Evolutionary conservation across 164 flowering plant genomes (phyloP).

Genomic region (Annona squamosa): DNA sequence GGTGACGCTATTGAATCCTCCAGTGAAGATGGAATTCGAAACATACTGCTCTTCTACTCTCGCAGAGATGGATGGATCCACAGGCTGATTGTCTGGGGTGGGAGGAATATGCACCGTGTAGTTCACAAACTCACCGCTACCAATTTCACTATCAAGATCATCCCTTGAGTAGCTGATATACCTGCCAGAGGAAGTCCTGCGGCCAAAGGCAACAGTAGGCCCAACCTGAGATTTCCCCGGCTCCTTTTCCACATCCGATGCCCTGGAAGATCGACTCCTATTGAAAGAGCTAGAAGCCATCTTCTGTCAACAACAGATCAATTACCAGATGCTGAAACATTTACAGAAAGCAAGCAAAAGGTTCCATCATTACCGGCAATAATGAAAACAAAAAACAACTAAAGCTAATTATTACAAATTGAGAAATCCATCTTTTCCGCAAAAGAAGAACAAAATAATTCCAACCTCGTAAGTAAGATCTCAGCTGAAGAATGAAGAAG

Average conservation of each 20-base stretch:
- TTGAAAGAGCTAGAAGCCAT: conserved; percentile 48
- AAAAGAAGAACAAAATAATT: not conserved
- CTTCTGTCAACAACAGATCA: not conserved
- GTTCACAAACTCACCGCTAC: conserved; percentile 31
- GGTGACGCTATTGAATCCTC: conserved; percentile 55
- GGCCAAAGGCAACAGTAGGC: conserved; percentile 33
- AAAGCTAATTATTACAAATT: not conserved
- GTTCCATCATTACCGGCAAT: not conserved
- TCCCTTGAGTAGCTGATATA: conserved; percentile 47
- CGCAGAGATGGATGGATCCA: conserved; percentile 41
- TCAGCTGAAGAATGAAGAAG: not conserved
- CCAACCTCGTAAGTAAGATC: not conserved
- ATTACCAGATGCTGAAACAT: not conserved
- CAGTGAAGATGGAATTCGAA: conserved; percentile 55
- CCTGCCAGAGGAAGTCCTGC: conserved; percentile 53
- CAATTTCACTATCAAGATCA: conserved; percentile 51
- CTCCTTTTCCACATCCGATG: conserved; percentile 33
- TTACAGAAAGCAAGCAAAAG: not conserved
- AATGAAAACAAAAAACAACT: not conserved
- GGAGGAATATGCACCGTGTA: conserved; percentile 62
- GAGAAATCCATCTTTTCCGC: not conserved
- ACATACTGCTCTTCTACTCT: conserved; percentile 69
- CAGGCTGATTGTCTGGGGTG: conserved; percentile 60
- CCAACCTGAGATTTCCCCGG: conserved; percentile 15
- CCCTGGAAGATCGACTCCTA: conserved; percentile 26